Percentiles rank a stretch among this genome's conserved stretches.
These are phyloP conservation scores for Botrytis medusae DNA, from an alignment of 2,329 filamentous ascomycete genomes.

Conservation along the genomic window DNA sequence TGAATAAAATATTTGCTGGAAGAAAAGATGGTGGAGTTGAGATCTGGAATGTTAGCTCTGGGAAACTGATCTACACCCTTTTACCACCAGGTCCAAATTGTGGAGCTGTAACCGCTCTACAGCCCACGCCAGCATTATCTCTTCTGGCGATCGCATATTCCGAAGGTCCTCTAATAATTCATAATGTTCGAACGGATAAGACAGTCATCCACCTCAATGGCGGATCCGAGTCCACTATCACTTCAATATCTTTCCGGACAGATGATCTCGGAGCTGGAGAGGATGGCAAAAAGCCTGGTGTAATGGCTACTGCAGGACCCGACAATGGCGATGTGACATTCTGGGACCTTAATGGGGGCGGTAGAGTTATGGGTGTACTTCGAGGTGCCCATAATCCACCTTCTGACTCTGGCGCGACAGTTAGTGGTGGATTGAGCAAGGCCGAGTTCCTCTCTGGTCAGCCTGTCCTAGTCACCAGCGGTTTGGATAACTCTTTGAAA, in stretches of 20 bases:
- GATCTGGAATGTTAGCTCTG: constrained; percentile 96
- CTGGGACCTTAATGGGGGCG: constrained; percentile 92
- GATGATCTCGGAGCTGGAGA: constrained; percentile 86
- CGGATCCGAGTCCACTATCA: constrained; percentile 66
- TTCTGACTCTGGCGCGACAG: constrained; percentile 47
- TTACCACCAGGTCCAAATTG: constrained; percentile 70
- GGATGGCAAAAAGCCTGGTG: constrained; percentile 79
- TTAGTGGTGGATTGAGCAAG: constrained; percentile 78
- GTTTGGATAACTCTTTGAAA: constrained; percentile 88
- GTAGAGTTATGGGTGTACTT: constrained; percentile 81
- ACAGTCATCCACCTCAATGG: constrained; percentile 67
- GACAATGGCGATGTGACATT: constrained; percentile 86
- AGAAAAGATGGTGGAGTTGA: constrained; percentile 86
- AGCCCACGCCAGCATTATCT: constrained; percentile 80
- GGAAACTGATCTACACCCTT: constrained; percentile 87
- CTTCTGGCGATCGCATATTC: constrained; percentile 86
- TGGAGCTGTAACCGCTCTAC: constrained; percentile 82
- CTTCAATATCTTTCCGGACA: constrained; percentile 84
- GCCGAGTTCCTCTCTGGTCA: constrained; percentile 88
- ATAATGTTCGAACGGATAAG: constrained; percentile 78
- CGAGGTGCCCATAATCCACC: constrained; percentile 85
- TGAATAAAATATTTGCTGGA: constrained; percentile 94
- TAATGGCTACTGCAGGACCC: constrained; percentile 87
- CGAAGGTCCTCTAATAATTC: constrained; percentile 74
- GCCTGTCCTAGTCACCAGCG: constrained; percentile 85